Conservation (phyloP, 805 yeast species). For the Wickerhamiella bombiphila region DNA sequence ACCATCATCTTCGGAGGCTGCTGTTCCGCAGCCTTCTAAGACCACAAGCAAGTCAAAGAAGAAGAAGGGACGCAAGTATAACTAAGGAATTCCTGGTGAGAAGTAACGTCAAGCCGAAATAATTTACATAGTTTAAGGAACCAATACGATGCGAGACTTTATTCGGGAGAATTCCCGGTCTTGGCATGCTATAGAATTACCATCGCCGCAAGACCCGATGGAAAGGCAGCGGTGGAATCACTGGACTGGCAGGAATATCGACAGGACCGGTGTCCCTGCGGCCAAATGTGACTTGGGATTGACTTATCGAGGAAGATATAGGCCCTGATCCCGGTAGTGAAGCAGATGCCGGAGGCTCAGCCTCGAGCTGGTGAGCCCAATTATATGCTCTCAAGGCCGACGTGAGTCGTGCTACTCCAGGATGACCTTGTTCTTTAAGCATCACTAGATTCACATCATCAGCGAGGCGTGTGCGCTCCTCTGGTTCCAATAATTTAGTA, state of each 20-base stretch:
- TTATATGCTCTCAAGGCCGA: not conserved
- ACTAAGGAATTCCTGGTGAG: conserved; percentile 1
- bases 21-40: conserved; percentile 1
- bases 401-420: not conserved
- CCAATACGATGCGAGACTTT: too few species aligned
- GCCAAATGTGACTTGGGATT: too few species aligned
- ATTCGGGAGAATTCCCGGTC: too few species aligned
- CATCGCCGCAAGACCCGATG: not conserved
- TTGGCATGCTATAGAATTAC: not conserved
- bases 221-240: too few species aligned
- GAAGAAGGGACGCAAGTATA: conserved; percentile 6
- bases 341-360: not conserved
- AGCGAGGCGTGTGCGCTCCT: conserved; percentile 51
- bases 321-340: too few species aligned
- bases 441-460: conserved; percentile 56
- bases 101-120: too few species aligned
- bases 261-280: too few species aligned
- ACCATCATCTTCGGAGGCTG: not conserved
- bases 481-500: conserved; percentile 40
- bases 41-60: conserved; percentile 3
- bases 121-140: too few species aligned
- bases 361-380: not conserved
- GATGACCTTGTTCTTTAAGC: conserved; percentile 18
- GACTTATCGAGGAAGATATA: too few species aligned
- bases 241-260: too few species aligned